Evolutionary conservation across 2,329 filamentous ascomycete genomes (phyloP).

Genomic region (Fusarium musae): DNA sequence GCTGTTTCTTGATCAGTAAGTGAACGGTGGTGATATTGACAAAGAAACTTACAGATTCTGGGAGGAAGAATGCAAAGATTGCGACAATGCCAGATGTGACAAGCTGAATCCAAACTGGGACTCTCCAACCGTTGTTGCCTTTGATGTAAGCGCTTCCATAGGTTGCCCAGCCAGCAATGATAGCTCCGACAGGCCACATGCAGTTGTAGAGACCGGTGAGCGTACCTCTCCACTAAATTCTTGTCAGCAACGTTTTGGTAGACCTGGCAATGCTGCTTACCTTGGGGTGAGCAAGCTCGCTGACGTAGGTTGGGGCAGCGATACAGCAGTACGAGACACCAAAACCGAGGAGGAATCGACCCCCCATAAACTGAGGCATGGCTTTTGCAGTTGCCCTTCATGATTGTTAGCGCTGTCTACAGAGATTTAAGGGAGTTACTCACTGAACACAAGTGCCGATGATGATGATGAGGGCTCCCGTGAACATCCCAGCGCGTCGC

Average conservation of each 20-base stretch:
- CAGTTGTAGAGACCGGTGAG: constrained; percentile 55
- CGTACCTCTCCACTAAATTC: constrained; percentile 56
- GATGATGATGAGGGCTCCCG: constrained; percentile 54
- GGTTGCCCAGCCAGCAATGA: constrained; percentile 64
- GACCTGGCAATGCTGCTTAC: background rate
- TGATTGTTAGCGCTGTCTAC: background rate
- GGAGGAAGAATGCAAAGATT: constrained; percentile 50
- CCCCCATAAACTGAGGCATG: constrained; percentile 55
- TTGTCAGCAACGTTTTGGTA: background rate
- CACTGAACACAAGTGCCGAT: constrained; percentile 54
- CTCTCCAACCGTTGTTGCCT: constrained; percentile 49
- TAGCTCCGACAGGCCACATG: constrained; percentile 54
- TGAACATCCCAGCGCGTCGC: constrained; percentile 55
- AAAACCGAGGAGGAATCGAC: constrained; percentile 67
- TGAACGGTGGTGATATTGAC: rapidly evolving
- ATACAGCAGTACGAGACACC: constrained; percentile 55
- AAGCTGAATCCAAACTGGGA: constrained; percentile 54
- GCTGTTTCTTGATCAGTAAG: constrained; percentile 12
- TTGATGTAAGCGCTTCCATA: constrained; percentile 59
- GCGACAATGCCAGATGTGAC: constrained; percentile 52
- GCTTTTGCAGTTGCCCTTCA: constrained; percentile 47
- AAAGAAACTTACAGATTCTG: constrained; percentile 47
- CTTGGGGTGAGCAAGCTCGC: constrained; percentile 63
- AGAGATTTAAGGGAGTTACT: background rate
- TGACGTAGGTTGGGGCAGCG: constrained; percentile 53